Evolutionary conservation across 2,329 filamentous ascomycete species (phyloP).

Genomic region (Ophiostoma tasmaniense): DNA sequence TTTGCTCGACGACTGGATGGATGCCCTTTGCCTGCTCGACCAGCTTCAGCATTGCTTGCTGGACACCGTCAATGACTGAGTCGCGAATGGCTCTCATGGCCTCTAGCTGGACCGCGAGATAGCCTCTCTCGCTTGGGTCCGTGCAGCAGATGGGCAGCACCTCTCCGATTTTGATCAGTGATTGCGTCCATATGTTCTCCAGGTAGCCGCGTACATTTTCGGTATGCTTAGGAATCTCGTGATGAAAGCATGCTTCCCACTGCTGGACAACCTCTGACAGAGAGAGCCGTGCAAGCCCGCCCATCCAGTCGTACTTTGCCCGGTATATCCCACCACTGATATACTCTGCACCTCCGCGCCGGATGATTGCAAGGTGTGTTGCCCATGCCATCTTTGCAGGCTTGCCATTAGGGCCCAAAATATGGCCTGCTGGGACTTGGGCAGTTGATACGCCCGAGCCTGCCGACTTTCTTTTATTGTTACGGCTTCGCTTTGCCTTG

Average conservation of each 20-base stretch:
- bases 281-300: constrained; percentile 4
- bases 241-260: constrained; percentile 12
- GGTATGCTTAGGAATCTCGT: not conserved
- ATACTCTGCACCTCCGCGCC: constrained; percentile 7
- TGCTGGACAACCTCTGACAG: constrained; percentile 2
- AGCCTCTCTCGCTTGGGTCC: not conserved
- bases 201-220: not conserved
- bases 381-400: constrained; percentile 7
- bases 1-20: not conserved
- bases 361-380: constrained; percentile 16
- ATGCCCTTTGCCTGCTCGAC: constrained; percentile 1
- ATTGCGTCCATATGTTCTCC: not conserved
- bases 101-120: constrained; percentile 4
- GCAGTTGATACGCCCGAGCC: not conserved
- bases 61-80: not conserved
- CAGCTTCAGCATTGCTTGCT: constrained; percentile 5
- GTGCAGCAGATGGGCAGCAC: constrained; percentile 7
- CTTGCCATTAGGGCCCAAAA: not conserved
- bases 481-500: not conserved
- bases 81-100: constrained; percentile 11
- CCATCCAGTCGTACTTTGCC: constrained; percentile 14
- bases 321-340: not conserved
- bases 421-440: not conserved
- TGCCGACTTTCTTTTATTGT: not conserved
- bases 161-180: not conserved